A percentile compares a stretch with the other conserved stretches of the same genome.
phyloP scores from a whole-genome alignment of 83 land plant genomes.

The Isoetes engelmannii region DNA sequence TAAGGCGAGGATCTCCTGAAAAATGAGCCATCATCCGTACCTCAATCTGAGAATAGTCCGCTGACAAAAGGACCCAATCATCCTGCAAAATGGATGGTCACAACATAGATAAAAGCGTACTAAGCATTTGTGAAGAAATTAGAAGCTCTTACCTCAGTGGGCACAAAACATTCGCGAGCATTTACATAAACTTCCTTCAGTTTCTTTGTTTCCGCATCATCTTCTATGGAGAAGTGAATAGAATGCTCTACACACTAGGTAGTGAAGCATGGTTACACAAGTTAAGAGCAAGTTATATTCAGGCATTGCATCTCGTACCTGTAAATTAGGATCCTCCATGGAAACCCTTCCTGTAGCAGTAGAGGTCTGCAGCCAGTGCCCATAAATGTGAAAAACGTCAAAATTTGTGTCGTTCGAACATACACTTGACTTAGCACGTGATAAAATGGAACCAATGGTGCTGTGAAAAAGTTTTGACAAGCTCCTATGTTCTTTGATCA shows the following conservation, averaged over 20 bases:
- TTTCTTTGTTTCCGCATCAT: constrained; percentile 6
- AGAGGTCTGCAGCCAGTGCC: constrained; percentile 96
- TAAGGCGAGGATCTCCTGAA: constrained; percentile 58
- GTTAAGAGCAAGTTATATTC: neutral
- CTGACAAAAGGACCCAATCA: constrained; percentile 75
- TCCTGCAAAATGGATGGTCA: constrained; percentile 46
- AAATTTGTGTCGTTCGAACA: constrained; percentile 1
- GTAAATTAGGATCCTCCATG: constrained; percentile 98
- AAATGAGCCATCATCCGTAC: constrained; percentile 96
- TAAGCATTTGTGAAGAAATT: constrained; percentile 1
- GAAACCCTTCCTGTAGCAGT: constrained; percentile 94
- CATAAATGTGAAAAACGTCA: constrained; percentile 41
- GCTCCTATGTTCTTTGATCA: constrained; percentile 87
- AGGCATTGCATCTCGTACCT: constrained; percentile 35
- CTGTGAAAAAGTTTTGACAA: constrained; percentile 76
- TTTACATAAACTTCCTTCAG: constrained; percentile 46
- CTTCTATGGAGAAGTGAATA: constrained; percentile 44
- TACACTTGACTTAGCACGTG: constrained; percentile 45
- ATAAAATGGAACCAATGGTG: constrained; percentile 69
- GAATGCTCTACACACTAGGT: constrained; percentile 84
- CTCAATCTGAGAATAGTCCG: constrained; percentile 98
- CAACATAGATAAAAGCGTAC: neutral
- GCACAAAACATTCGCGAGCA: constrained; percentile 77
- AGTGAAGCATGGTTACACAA: constrained; percentile 11
- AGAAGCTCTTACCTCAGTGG: constrained; percentile 60